phyloP scores from a whole-genome alignment of 495 filamentous ascomycete species.

The Staphylotrichum longicolle region DNA sequence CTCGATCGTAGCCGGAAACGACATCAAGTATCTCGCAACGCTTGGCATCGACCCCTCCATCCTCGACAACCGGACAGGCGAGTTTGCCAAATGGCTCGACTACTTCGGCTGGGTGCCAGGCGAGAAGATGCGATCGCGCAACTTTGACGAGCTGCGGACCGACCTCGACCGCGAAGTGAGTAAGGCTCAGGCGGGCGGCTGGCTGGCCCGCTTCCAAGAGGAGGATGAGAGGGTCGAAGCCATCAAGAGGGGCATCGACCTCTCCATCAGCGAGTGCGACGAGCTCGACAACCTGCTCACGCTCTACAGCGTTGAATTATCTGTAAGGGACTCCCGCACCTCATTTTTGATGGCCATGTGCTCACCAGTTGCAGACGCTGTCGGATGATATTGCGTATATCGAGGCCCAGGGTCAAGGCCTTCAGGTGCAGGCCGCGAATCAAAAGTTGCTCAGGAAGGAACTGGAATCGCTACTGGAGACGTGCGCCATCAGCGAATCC shows the following conservation, averaged over 20 bases:
- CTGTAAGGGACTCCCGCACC: constrained; percentile 55
- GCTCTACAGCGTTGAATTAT: constrained; percentile 88
- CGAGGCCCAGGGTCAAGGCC: constrained; percentile 91
- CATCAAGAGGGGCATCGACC: constrained; percentile 80
- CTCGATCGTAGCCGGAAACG: constrained; percentile 68
- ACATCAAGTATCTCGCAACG: constrained; percentile 72
- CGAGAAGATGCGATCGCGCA: constrained; percentile 63
- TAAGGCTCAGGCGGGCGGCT: constrained; percentile 86
- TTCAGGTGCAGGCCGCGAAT: constrained; percentile 95
- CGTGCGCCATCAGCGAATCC: constrained; percentile 75
- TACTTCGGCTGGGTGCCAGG: constrained; percentile 88
- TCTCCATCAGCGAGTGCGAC: constrained; percentile 88
- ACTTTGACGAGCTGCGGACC: constrained; percentile 76
- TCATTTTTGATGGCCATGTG: not conserved
- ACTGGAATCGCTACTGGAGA: constrained; percentile 75
- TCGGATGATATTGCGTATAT: constrained; percentile 96
- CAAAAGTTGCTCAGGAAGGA: constrained; percentile 92
- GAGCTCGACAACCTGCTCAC: constrained; percentile 91
- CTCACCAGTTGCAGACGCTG: constrained; percentile 60
- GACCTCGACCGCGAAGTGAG: constrained; percentile 85
- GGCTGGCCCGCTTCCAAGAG: constrained; percentile 83
- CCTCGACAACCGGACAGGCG: constrained; percentile 61
- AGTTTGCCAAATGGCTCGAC: constrained; percentile 72
- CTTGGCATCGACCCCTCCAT: constrained; percentile 70
- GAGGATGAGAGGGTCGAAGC: constrained; percentile 84